phyloP scores from a whole-genome alignment of 2,329 filamentous ascomycete species.

The Hymenoscyphus repandus region DNA sequence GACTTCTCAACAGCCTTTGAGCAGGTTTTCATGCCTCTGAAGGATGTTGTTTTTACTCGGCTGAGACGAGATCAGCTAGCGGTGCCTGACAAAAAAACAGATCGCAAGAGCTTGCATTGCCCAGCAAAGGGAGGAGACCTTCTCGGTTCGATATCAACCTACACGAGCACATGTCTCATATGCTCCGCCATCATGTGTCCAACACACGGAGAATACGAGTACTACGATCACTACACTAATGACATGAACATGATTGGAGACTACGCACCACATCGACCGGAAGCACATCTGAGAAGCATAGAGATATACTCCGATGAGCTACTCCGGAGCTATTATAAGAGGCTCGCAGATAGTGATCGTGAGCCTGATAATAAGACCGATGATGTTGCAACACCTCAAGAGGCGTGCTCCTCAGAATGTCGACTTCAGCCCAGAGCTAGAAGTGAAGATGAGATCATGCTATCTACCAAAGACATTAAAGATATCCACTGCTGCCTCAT shows the following conservation, averaged over 20 bases:
- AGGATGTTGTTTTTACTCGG: slow-evolving; percentile 18
- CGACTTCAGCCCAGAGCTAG: background rate
- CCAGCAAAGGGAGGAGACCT: background rate
- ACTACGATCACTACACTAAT: slow-evolving; percentile 6
- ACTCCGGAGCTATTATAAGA: background rate
- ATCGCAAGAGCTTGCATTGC: slow-evolving; percentile 4
- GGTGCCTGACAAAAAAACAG: slow-evolving; percentile 5
- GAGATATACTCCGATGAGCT: slow-evolving; percentile 3
- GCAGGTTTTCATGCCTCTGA: slow-evolving; percentile 16
- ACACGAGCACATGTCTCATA: slow-evolving; percentile 24
- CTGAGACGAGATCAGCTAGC: slow-evolving; percentile 22
- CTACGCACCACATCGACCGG: slow-evolving; percentile 7
- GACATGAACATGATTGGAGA: slow-evolving; percentile 4
- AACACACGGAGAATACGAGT: slow-evolving; percentile 26
- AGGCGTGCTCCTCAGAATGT: background rate
- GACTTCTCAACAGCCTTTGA: slow-evolving; percentile 16
- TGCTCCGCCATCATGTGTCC: slow-evolving; percentile 25
- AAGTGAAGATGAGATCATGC: background rate
- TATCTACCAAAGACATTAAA: background rate
- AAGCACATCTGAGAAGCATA: slow-evolving; percentile 18
- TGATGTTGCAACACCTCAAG: background rate
- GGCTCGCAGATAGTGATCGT: background rate
- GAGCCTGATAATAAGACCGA: background rate
- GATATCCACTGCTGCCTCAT: slow-evolving; percentile 17
- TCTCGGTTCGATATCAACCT: slow-evolving; percentile 20